phyloP scores from a whole-genome alignment of 768 basidiomycete species.

The Tylopilus sp. region DNA sequence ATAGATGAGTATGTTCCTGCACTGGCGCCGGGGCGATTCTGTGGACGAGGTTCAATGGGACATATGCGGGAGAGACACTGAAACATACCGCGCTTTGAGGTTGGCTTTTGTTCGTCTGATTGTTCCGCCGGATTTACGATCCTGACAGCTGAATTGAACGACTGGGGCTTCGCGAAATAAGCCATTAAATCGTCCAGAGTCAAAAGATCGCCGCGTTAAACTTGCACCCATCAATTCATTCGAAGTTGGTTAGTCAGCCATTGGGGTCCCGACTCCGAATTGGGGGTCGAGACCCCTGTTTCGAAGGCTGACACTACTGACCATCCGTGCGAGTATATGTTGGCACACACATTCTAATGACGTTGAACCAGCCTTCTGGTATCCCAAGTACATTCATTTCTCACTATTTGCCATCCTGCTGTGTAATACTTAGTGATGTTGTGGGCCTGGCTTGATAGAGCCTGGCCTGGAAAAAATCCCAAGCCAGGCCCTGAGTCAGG shows the following conservation, averaged over 20 bases:
- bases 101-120: constrained; percentile 38
- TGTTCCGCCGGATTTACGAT: constrained; percentile 61
- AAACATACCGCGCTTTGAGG: constrained; percentile 54
- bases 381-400: too few relatives aligned
- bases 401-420: too few relatives aligned
- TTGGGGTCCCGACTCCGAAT: constrained; percentile 13
- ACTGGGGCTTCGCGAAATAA: constrained; percentile 62
- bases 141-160: constrained; percentile 59
- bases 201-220: constrained; percentile 1
- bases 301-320: too few relatives aligned
- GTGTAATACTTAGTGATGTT: too few relatives aligned
- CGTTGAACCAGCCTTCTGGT: too few relatives aligned
- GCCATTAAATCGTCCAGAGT: constrained; percentile 44
- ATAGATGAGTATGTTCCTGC: constrained; percentile 88
- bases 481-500: too few relatives aligned
- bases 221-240: constrained; percentile 10
- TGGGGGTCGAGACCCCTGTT: neutral
- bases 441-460: too few relatives aligned
- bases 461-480: too few relatives aligned
- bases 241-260: constrained; percentile 16
- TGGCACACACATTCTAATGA: too few relatives aligned
- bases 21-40: constrained; percentile 77
- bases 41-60: constrained; percentile 5
- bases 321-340: too few relatives aligned
- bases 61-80: neutral